Percentiles rank a stretch among this genome's conserved stretches.
These are phyloP conservation scores for Sutorius australiensis DNA, from an alignment of 768 basidiomycete genomes.

Conservation along the genomic window DNA sequence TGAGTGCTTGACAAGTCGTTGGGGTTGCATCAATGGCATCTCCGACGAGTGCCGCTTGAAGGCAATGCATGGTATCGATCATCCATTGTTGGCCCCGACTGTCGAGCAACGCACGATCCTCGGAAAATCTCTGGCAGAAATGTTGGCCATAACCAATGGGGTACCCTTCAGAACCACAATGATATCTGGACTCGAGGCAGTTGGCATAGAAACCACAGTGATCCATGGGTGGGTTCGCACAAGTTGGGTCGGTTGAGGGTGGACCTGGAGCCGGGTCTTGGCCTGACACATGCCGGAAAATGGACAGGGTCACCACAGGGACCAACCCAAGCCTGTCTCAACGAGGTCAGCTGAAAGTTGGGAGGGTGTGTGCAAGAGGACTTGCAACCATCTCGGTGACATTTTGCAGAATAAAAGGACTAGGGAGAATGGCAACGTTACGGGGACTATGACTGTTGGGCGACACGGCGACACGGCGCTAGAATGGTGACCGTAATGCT, in stretches of 20 bases:
- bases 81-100: conserved; percentile 40
- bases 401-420: not conserved
- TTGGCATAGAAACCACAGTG: conserved; percentile 42
- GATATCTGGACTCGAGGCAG: conserved; percentile 43
- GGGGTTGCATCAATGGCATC: conserved; percentile 27
- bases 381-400: not conserved
- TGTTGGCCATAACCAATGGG: conserved; percentile 41
- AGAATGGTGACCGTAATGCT: no score
- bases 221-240: conserved; percentile 32
- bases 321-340: not conserved
- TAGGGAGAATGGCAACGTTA: not conserved
- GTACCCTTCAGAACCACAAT: conserved; percentile 43
- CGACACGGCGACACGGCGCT: no score
- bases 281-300: not conserved
- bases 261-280: conserved; percentile 2
- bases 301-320: not conserved
- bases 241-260: conserved; percentile 15
- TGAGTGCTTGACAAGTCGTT: conserved; percentile 33
- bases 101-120: conserved; percentile 28
- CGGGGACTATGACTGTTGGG: no score
- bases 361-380: not conserved
- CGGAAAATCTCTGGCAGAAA: conserved; percentile 39
- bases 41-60: conserved; percentile 40
- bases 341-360: not conserved
- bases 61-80: conserved; percentile 43